Evolutionary conservation across 371 early-diverging fungal genomes (phyloP), one percentile per base, ranked within the genome.

Genomic region (Parasitella parasitica): DNA sequence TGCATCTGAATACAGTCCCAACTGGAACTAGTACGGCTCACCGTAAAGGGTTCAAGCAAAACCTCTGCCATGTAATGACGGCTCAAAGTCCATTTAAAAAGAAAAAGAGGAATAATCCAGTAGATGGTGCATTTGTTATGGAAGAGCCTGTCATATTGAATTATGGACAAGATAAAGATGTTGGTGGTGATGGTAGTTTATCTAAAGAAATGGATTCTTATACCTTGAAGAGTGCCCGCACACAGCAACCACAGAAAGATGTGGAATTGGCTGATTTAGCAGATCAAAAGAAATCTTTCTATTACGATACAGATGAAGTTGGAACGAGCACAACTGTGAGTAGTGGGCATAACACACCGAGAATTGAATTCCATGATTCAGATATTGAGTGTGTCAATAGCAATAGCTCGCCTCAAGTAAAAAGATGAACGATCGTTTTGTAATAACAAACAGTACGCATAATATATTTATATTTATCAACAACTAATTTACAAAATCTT

Each of bases 111-210:
- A n/a, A 24, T 15, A 38, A 13, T 13, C 11, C 22, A n/a, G 46
- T 57, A 20, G 70, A 69, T 1, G 71, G 68, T 15, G 71, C 76
- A 13, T 63, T 64, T 24, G 43, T 70, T 7, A 59, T 72, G 6
- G 76, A 76, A 66, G 70, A 72, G 15, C 67, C 72, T 6, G 76
- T 74, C 7, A 35, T 59, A 12, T 48, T 61, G 3, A 68, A 70
- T 28, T 70, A 67, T 51, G 52, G 54, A 4, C 74, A 73, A 32
- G 57, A 60, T 20, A 70, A 70, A 46, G 68, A 70, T 38, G 16
- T 66, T 1, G 71, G 71, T 13, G 48, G 59, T 22, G 20, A 20
- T 16, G 24, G 43, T 20, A 64, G 68, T 30, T 36, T 39, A 9
- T 50, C 50, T 8, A 59, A 50, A 20, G 59, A 49, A 24, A 13